Evolutionary conservation across 768 basidiomycete species (phyloP), one percentile per base, ranked within the genome.

Genomic region (Cytidiella melzeri): DNA sequence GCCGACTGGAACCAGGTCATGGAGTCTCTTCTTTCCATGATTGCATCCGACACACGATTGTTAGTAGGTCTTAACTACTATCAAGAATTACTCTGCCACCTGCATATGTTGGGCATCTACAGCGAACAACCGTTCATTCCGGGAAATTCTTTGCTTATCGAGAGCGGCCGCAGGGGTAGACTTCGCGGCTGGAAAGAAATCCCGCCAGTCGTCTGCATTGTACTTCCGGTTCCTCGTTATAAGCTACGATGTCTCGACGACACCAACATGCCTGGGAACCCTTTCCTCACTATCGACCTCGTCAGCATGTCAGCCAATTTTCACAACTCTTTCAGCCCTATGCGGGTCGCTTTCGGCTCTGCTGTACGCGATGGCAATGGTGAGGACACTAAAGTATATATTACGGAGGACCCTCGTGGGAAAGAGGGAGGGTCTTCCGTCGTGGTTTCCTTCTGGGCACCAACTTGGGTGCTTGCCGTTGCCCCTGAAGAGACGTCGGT

Each of bases 11-110:
- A 23, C 0, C 49, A 61, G 20, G 62, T 68, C 9, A 70, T 84
- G 67, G 53, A 57, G 7, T 51, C 44, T 30, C 69, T 71, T 49
- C 50, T 67, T 12, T 41, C 51, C 15, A 56, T 68, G 65, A 39
- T 55, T 36, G 37, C 58, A 43, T 34, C 45, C 26, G 64, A 68
- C 50, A 18, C 30, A n/a, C 53, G 53, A 18, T 52, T 65, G 39
- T 50, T 61, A 11, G 56, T 66, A 44, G 65, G 54, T 27, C 61
- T 54, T 19, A 59, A 65, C 38, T 63, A 69, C 49, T 68, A 69
- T 50, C 76, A 80, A 49, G 79, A 81, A 37, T 58, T 81, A 43
- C 73, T 67, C 43, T 57, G 65, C 15, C 69, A 75, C 15, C 60
- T 78, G 3, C 67, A 77, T 51, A 64, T 70, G 12, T 60, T 69